Conservation (phyloP, 164 flowering plant genomes). For the Dillenia suffruticosa region DNA sequence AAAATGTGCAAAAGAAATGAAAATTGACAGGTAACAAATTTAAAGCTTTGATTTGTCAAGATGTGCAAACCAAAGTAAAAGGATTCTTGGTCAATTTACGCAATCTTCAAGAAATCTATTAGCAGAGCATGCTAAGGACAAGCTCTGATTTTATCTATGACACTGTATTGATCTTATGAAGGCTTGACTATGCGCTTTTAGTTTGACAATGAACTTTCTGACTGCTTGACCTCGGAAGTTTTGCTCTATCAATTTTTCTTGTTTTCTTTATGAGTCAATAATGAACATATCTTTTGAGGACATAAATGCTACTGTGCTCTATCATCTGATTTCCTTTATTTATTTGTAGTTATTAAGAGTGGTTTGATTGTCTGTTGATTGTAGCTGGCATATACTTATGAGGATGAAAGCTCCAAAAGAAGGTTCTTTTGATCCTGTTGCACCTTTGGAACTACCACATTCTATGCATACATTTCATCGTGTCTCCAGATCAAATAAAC, state of each 20-base stretch:
- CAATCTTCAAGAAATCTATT: too few species aligned
- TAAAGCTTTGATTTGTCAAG: too few species aligned
- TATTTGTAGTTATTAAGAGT: not conserved
- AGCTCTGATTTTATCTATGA: too few species aligned
- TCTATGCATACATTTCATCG: conserved; percentile 88
- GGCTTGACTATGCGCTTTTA: too few species aligned
- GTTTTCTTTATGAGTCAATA: conserved; percentile 1
- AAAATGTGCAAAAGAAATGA: conserved; percentile 75
- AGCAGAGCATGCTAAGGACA: too few species aligned
- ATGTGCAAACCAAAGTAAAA: too few species aligned
- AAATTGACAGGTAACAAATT: conserved; percentile 65
- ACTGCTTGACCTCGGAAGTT: too few species aligned
- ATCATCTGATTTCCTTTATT: not conserved
- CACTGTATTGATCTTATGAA: too few species aligned
- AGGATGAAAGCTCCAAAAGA: conserved; percentile 71
- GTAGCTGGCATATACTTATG: conserved; percentile 92
- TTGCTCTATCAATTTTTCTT: too few species aligned
- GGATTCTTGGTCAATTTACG: too few species aligned
- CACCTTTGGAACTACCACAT: conserved; percentile 86
- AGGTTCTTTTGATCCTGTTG: conserved; percentile 74
- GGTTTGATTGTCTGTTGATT: conserved; percentile 5
- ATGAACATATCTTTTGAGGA: not conserved
- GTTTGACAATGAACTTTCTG: too few species aligned
- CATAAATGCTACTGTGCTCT: not conserved
- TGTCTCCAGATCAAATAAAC: conserved; percentile 48